Evolutionary conservation across 1,284 basidiomycete genomes (phyloP).

Genomic region (Trametes polyzona): DNA sequence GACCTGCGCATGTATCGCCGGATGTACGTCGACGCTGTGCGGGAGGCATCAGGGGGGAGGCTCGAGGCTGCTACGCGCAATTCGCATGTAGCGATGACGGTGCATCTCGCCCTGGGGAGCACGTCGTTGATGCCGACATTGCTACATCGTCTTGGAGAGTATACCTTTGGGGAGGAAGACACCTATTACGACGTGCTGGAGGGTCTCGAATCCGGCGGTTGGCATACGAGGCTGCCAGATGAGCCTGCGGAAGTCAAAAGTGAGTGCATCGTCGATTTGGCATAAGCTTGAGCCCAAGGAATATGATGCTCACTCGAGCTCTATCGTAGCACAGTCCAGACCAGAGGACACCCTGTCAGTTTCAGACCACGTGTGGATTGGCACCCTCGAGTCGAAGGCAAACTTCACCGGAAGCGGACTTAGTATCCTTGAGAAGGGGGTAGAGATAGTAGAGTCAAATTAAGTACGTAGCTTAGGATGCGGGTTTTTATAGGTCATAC

Average conservation of each 20-base stretch:
- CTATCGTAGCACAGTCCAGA: too few relatives aligned
- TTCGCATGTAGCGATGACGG: background rate
- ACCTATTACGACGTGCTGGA: background rate
- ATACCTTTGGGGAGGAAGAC: background rate
- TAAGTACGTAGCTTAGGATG: too few relatives aligned
- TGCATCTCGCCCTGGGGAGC: background rate
- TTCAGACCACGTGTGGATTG: too few relatives aligned
- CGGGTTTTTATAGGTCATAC: too few relatives aligned
- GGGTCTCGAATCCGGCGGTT: background rate
- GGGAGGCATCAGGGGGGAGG: background rate
- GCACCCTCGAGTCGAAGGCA: too few relatives aligned
- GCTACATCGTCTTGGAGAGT: background rate
- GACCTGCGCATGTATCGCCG: background rate
- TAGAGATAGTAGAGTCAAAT: too few relatives aligned
- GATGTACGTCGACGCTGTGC: conserved; percentile 1
- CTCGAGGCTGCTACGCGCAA: background rate
- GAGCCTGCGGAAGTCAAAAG: background rate
- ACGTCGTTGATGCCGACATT: background rate
- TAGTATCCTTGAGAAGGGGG: too few relatives aligned
- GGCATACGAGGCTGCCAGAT: background rate
- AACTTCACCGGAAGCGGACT: too few relatives aligned
- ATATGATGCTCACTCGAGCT: too few relatives aligned
- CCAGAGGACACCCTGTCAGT: too few relatives aligned
- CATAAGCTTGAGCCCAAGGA: too few relatives aligned
- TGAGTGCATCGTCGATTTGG: background rate